A percentile compares a stretch with the other conserved stretches of the same genome.
These are phyloP conservation scores for Botrytis elliptica DNA, from an alignment of 2,329 filamentous ascomycete genomes.

Conservation along the genomic window DNA sequence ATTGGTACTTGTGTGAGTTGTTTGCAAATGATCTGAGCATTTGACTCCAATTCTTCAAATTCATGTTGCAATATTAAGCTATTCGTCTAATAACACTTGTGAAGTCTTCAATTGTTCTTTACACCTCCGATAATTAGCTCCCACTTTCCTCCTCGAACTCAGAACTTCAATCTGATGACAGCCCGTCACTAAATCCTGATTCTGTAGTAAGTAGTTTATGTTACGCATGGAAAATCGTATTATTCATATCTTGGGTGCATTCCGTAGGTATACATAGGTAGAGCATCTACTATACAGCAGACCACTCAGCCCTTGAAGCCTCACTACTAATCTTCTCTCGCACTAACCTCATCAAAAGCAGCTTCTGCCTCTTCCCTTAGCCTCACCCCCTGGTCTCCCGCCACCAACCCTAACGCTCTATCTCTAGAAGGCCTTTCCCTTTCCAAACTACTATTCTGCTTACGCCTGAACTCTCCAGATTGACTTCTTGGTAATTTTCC, in stretches of 20 bases:
- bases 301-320: not conserved
- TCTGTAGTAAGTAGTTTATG: not conserved
- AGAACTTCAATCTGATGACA: not conserved
- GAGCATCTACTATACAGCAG: not conserved
- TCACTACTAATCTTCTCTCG: constrained; percentile 9
- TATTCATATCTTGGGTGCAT: not conserved
- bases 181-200: not conserved
- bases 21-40: not conserved
- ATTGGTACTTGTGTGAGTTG: not conserved
- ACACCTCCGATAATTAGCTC: not conserved
- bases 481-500: not conserved
- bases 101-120: not conserved
- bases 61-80: not conserved
- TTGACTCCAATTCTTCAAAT: not conserved
- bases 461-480: not conserved
- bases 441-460: not conserved
- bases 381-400: constrained; percentile 16
- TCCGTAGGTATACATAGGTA: constrained; percentile 7
- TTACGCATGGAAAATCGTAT: not conserved
- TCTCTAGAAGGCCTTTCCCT: constrained; percentile 7
- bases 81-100: not conserved
- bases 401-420: constrained; percentile 19
- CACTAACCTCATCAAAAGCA: constrained; percentile 1
- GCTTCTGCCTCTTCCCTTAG: constrained; percentile 16
- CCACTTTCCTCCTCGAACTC: not conserved